Base-by-base conservation (phyloP, 2,329 filamentous ascomycete species). In the Fusarium multiceps region DNA sequence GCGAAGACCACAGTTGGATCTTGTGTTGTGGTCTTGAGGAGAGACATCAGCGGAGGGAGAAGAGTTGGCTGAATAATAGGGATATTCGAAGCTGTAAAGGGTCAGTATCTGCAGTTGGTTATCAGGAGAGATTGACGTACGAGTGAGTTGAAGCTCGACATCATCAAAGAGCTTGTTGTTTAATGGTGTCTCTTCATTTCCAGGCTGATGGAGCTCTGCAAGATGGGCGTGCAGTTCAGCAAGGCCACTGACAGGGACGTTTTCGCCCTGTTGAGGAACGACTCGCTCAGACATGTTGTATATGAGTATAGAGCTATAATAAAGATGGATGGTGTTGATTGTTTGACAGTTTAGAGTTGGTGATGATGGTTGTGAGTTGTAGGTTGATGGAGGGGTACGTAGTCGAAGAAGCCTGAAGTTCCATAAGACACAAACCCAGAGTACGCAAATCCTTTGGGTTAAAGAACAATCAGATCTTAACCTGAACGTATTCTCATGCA, bases 101-200 rank as follows among this genome's bases (percentile, higher is more conserved):
- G 47, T 67, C 54, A 66, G 58, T 9, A 21, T 28, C 10, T 30
- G 12, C 10, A 11, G 8, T 28, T 16, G 4, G 1, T 23, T 9
- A 50, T 23, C 18, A 3, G 8, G 23, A 10, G 11, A 12, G 7
- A 20, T 21, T 6, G 5, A n/a, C 27, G 63, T 46, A 85, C 87
- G 84, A 43, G 82, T 89, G 18, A 90, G 79, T 73, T 89, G 87
- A 6, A 89, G 82, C 71, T 87, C 84, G 46, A 90, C 84, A 72
- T 88, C 79, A 72, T 90, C 88, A 62, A 90, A 86, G 4, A 90
- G 80, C 69, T 84, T 85, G 13, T 79, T 77, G 63, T 85, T 77
- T 37, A 87, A 78, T 1, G 80, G 75, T 2, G 82, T 75, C 1
- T 79, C 78, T 20, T 84, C 79, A 63, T 85, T 81, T 27, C 78